A percentile compares a stretch with the other conserved stretches of the same genome.
phyloP scores from a whole-genome alignment of 2,329 filamentous ascomycete species.

The Leptographium wingfieldii region DNA sequence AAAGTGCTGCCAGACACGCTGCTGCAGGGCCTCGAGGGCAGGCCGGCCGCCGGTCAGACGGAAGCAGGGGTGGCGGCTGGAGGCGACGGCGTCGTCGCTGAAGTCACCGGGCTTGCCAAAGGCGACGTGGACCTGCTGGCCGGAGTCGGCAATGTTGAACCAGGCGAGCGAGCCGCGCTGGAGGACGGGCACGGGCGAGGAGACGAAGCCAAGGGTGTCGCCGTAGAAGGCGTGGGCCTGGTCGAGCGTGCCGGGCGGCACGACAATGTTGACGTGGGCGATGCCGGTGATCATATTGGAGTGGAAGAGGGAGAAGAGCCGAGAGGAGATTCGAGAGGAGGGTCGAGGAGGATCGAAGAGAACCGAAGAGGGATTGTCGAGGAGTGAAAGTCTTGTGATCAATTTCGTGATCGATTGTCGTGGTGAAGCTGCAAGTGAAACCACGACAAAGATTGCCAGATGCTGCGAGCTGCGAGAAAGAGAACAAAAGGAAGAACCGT shows the following conservation, averaged over 20 bases:
- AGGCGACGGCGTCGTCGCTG: constrained; percentile 16
- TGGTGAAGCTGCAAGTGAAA: too few species aligned
- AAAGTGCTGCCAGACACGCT: constrained; percentile 38
- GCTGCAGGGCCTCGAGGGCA: constrained; percentile 32
- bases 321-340: not conserved
- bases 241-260: constrained; percentile 37
- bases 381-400: too few species aligned
- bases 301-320: not conserved
- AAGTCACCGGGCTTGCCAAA: constrained; percentile 25
- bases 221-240: constrained; percentile 42
- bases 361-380: not conserved
- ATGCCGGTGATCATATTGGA: constrained; percentile 21
- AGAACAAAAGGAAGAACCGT: too few species aligned
- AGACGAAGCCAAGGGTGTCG: constrained; percentile 39
- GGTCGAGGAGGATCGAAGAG: not conserved
- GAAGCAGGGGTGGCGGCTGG: constrained; percentile 47
- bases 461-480: too few species aligned
- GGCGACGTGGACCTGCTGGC: constrained; percentile 45
- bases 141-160: constrained; percentile 44
- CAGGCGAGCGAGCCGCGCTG: constrained; percentile 41
- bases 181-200: constrained; percentile 36
- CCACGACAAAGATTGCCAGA: too few species aligned
- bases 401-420: too few species aligned
- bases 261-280: constrained; percentile 41
- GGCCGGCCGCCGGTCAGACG: constrained; percentile 30